Evolutionary conservation across 2,329 filamentous ascomycete species (phyloP).

Genomic region (Eutypa lata): DNA sequence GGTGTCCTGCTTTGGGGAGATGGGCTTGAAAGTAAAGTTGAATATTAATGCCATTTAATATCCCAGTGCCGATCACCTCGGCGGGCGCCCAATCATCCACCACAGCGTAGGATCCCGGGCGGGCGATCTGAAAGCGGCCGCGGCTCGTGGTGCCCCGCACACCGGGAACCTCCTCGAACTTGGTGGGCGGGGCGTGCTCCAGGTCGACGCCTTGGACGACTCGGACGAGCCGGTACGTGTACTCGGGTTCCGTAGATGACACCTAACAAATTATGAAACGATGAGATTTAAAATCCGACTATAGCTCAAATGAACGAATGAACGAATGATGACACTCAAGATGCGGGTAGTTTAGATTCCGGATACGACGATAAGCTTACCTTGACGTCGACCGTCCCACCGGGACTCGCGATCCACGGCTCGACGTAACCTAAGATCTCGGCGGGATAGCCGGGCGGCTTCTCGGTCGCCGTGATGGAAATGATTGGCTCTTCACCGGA

Average conservation of each 20-base stretch:
- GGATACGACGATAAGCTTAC: background rate
- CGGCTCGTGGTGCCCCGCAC: background rate
- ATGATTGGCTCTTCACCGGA: background rate
- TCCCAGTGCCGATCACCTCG: background rate
- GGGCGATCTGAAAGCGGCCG: constrained; percentile 4
- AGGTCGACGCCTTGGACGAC: constrained; percentile 10
- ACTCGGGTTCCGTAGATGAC: constrained; percentile 10
- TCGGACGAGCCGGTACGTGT: constrained; percentile 11
- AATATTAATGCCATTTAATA: constrained; percentile 3
- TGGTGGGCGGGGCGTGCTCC: constrained; percentile 5
- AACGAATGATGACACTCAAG: too few species aligned
- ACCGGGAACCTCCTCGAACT: constrained; percentile 3
- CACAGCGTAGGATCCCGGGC: constrained; percentile 7
- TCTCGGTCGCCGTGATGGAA: background rate
- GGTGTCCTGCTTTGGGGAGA: constrained; percentile 3
- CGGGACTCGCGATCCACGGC: constrained; percentile 7
- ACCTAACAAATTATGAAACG: constrained; percentile 1
- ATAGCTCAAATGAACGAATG: too few species aligned
- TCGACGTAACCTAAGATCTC: constrained; percentile 9
- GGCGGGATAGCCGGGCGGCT: constrained; percentile 1
- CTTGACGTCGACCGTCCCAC: constrained; percentile 8
- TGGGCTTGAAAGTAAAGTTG: constrained; percentile 11
- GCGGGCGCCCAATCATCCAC: constrained; percentile 1
- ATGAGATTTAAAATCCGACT: background rate
- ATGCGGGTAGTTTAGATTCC: background rate